These are phyloP conservation scores for Ogataea degrootiae DNA, from an alignment of 805 yeast genomes.

Conservation along the genomic window DNA sequence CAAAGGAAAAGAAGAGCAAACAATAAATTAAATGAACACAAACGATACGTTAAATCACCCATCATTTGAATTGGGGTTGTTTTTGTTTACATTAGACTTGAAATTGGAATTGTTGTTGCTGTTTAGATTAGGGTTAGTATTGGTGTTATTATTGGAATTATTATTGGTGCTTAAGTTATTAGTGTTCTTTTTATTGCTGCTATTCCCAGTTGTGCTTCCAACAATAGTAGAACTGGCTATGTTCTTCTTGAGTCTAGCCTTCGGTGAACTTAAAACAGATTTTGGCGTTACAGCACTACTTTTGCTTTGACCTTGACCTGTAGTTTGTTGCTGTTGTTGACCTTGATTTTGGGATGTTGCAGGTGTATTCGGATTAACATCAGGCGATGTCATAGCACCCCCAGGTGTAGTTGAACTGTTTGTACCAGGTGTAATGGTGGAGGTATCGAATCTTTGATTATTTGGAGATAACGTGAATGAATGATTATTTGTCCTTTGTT, in stretches of 20 bases:
- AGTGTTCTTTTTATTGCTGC: neutral
- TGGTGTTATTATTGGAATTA: neutral
- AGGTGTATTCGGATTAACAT: neutral
- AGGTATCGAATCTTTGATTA: too few relatives aligned
- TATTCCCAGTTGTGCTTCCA: neutral
- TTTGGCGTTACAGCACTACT: too few relatives aligned
- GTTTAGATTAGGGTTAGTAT: neutral
- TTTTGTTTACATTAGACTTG: neutral
- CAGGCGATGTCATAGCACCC: neutral
- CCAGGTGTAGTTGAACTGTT: neutral
- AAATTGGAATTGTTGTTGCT: neutral
- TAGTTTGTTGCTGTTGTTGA: constrained; percentile 2
- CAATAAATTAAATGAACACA: too few relatives aligned
- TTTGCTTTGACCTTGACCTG: too few relatives aligned
- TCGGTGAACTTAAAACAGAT: too few relatives aligned
- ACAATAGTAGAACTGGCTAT: too few relatives aligned
- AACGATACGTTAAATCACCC: too few relatives aligned
- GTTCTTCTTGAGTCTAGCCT: too few relatives aligned
- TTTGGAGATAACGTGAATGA: too few relatives aligned
- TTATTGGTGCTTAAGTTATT: neutral
- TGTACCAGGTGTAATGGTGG: neutral
- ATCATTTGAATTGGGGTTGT: too few relatives aligned
- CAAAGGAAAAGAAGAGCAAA: too few relatives aligned
- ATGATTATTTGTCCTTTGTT: too few relatives aligned
- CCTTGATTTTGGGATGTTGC: neutral